Base-by-base conservation (phyloP, 2,329 filamentous ascomycete species). In the Myriosclerotinia duriaeana region DNA sequence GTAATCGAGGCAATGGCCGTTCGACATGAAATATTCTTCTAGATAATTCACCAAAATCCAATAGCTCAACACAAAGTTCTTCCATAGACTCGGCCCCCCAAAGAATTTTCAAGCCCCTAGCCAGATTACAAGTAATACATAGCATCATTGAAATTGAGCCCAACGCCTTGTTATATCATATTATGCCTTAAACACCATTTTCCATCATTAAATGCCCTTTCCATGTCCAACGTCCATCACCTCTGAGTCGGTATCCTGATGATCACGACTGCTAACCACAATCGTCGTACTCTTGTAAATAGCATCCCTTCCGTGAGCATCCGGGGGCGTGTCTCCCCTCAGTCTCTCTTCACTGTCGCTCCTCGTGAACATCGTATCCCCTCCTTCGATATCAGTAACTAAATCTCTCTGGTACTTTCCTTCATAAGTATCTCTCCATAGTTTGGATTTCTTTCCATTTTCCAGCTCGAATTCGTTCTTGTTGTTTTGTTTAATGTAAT, bases 291-390 rank as follows among this genome's bases (percentile, higher is more conserved):
- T 56, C 26, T 56, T 64, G 8, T 50, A 64, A 12, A 56, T 56
- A 0, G 14, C 53, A 2, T 30, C 53, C 8, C 22, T 48, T 0
- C 14, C 48, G 30, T n/a, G 17, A 1, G 38, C 5, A 26, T 20
- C 54, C 12, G 38, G 54, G 1, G 54, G 54, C 5, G 38, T 58
- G 22, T 30, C 5, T 2, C 44, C 63, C 22, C 53, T 59, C 5
- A 65, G 36, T 17, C 40, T 56, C 44, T 65, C 63, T 20, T 65
- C 63, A 30, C 63, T 59, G 52, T 50, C 53, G 22, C 52, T 42
- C 9, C 17, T n/a, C 17, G 2, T 17, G 14, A 40, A 59, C 5
- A 42, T 52, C 9, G n/a, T 48, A 40, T 59, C 53, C 11, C 53
- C 63, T 6, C 22, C 53, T 22, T 65, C 53, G 3, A 59, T 65